Evolutionary conservation across 2,329 filamentous ascomycete genomes (phyloP).

Genomic region (Colletotrichum acutatum): DNA sequence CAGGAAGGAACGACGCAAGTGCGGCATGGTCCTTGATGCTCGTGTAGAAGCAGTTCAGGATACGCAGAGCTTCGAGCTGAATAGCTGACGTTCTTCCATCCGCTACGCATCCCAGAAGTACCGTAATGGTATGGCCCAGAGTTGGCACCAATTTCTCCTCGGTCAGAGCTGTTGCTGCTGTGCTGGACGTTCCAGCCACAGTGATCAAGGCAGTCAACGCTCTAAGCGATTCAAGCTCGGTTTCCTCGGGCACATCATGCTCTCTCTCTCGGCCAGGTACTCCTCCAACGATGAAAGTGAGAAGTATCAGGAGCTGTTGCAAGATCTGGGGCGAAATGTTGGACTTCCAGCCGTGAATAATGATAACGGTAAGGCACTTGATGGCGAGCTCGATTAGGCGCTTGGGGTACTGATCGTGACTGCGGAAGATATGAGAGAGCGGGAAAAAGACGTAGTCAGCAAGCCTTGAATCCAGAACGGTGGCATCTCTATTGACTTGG

Average conservation of each 20-base stretch:
- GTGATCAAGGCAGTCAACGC: constrained; percentile 75
- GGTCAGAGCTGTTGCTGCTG: constrained; percentile 60
- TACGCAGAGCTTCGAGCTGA: constrained; percentile 75
- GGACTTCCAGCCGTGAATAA: constrained; percentile 82
- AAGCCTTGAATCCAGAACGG: constrained; percentile 79
- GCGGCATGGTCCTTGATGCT: constrained; percentile 78
- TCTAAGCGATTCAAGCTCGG: constrained; percentile 75
- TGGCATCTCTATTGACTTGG: constrained; percentile 55
- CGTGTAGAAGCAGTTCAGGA: constrained; percentile 70
- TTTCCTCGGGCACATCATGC: constrained; percentile 73
- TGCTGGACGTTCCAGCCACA: constrained; percentile 63
- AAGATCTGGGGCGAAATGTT: constrained; percentile 77
- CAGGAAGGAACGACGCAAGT: constrained; percentile 87
- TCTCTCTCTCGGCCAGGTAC: constrained; percentile 66
- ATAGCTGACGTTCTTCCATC: constrained; percentile 73
- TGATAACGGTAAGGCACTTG: constrained; percentile 77
- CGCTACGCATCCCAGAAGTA: constrained; percentile 79
- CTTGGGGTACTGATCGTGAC: constrained; percentile 77
- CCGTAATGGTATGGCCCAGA: constrained; percentile 83
- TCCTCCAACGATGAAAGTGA: constrained; percentile 84
- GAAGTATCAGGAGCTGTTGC: constrained; percentile 85
- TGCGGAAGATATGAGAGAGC: constrained; percentile 84
- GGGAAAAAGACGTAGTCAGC: constrained; percentile 97
- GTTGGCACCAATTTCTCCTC: constrained; percentile 76
- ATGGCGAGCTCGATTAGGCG: constrained; percentile 80